phyloP scores from a whole-genome alignment of 345 rosid species.

The Eucalyptus tenuipes region DNA sequence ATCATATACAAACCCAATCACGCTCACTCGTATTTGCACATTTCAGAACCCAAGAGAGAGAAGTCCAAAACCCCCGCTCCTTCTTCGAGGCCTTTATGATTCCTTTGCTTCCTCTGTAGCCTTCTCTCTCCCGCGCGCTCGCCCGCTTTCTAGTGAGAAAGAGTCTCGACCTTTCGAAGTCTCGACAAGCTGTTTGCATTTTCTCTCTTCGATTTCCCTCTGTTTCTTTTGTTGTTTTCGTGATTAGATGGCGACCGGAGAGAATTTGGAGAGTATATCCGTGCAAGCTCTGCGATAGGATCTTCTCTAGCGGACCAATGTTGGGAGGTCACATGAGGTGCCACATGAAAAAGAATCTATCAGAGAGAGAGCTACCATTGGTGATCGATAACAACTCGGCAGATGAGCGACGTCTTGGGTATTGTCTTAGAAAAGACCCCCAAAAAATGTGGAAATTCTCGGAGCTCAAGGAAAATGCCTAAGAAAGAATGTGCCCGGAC shows the following conservation, averaged over 20 bases:
- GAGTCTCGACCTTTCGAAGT: background rate
- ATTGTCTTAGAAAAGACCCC: conserved; percentile 51
- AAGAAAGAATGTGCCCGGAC: background rate
- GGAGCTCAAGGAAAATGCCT: too few species aligned
- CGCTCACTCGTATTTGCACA: background rate
- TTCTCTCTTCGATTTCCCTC: background rate
- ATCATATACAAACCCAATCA: background rate
- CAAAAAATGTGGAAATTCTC: conserved; percentile 47
- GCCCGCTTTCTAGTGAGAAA: background rate
- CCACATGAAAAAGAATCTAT: conserved; percentile 1
- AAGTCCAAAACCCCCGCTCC: background rate
- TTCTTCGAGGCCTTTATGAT: background rate
- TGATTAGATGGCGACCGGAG: background rate
- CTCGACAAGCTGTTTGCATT: background rate
- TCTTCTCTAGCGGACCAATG: background rate
- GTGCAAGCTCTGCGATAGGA: background rate
- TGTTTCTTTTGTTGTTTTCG: background rate
- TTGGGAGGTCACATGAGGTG: background rate
- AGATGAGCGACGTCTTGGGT: background rate
- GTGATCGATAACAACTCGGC: conserved; percentile 6
- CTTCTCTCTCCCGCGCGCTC: background rate
- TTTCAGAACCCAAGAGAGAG: background rate
- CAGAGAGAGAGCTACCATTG: background rate
- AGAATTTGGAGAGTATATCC: background rate
- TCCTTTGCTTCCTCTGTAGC: background rate